Evolutionary conservation across 2,329 filamentous ascomycete species (phyloP), one percentile per base, ranked within the genome.

Genomic region (Pezicula radicicola): DNA sequence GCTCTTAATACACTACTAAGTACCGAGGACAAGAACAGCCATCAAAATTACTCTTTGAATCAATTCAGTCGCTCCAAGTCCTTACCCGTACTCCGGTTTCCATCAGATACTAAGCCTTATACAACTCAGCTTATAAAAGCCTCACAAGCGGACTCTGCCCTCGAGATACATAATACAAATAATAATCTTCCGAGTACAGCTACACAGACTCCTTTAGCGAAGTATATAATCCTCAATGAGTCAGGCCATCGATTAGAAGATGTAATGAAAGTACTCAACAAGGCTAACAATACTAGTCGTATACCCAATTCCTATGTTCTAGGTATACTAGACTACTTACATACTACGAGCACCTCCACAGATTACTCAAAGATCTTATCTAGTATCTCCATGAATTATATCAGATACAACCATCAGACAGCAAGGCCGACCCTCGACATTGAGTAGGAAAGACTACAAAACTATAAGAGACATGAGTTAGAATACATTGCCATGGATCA

Each of bases 171-270:
- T n/a, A n/a, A n/a, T n/a, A n/a, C n/a, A n/a, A n/a, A n/a, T n/a
- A n/a, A n/a, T n/a, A n/a, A n/a, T n/a, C n/a, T n/a, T n/a, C n/a
- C n/a, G n/a, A n/a, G n/a, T n/a, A n/a, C n/a, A n/a, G n/a, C n/a
- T n/a, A n/a, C n/a, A n/a, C n/a, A n/a, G n/a, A n/a, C n/a, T 43
- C 37, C 28, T 40, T 21, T n/a, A 18, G 3, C 30, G n/a, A 55
- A 51, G 41, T 50, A 49, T 30, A 6, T 27, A 46, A 37, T 47
- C 18, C 52, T 57, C 30, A 50, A 57, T 49, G 36, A 57, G 19
- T 42, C 49, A 3, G 41, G 25, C 43, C 19, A 45, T 16, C 25
- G 15, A 18, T 39, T 57, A 40, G 49, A 55, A 39, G n/a, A 53
- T 37, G 50, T 57, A 18, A 12, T 53, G 18, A 30, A 18, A 25